Evolutionary conservation across 2,329 filamentous ascomycete genomes (phyloP).

Genomic region (Neoascochyta sp.): DNA sequence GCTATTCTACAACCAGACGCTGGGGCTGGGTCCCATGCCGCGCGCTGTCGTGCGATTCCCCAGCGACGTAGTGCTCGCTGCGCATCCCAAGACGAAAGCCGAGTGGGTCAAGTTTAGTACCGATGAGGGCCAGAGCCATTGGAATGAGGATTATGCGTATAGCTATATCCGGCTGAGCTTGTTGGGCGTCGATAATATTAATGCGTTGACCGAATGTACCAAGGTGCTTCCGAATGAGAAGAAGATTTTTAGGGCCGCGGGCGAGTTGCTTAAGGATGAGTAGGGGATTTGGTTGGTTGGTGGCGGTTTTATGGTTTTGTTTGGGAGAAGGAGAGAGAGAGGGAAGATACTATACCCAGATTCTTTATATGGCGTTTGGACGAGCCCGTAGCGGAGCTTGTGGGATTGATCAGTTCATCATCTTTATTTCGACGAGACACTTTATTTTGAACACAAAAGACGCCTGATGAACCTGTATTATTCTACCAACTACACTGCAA

Average conservation of each 20-base stretch:
- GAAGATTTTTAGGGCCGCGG: slow-evolving; percentile 9
- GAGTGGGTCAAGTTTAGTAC: slow-evolving; percentile 23
- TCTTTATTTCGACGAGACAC: too few relatives aligned
- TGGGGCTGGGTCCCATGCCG: slow-evolving; percentile 16
- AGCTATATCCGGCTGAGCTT: slow-evolving; percentile 52
- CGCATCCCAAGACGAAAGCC: slow-evolving; percentile 21
- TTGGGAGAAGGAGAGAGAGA: too few relatives aligned
- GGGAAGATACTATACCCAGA: too few relatives aligned
- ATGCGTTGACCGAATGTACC: slow-evolving; percentile 52
- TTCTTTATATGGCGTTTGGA: too few relatives aligned
- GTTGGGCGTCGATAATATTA: slow-evolving; percentile 54
- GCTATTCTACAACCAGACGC: slow-evolving; percentile 31
- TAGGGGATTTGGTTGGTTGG: too few relatives aligned
- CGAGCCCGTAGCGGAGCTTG: too few relatives aligned
- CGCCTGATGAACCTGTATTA: too few relatives aligned
- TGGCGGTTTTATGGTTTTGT: too few relatives aligned
- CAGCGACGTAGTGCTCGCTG: slow-evolving; percentile 26
- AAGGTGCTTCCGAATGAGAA: slow-evolving; percentile 42
- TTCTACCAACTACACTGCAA: too few relatives aligned
- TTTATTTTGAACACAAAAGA: too few relatives aligned
- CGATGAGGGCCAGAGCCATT: slow-evolving; percentile 14
- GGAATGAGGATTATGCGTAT: slow-evolving; percentile 36
- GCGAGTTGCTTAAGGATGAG: slow-evolving; percentile 9
- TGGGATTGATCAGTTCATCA: too few relatives aligned
- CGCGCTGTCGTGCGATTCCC: slow-evolving; percentile 28